Evolutionary conservation across 768 basidiomycete species (phyloP), one percentile per base, ranked within the genome.

Genomic region (Grammothele lineata): DNA sequence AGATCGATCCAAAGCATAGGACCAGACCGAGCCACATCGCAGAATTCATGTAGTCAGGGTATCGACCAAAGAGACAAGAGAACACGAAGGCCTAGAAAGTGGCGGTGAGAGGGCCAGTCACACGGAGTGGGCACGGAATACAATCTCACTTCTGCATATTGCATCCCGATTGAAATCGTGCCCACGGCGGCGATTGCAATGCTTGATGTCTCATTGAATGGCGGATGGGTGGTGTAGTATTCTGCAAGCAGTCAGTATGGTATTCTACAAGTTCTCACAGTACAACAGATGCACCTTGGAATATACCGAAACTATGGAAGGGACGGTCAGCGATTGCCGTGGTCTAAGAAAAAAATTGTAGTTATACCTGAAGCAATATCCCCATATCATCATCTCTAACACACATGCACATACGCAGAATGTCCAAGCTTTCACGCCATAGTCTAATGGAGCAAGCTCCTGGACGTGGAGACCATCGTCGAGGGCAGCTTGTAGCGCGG

Each of bases 291-390:
- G 1, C 43, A 54, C 57, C 54, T 56, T 58, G 57, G 37, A 58
- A 58, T 30, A 58, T 58, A 43, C 57, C 57, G 21, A 51, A 58
- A 49, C 57, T 58, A 36, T n/a, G n/a, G n/a, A n/a, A n/a, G n/a
- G n/a, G n/a, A n/a, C n/a, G n/a, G n/a, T n/a, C n/a, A n/a, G n/a
- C n/a, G n/a, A n/a, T n/a, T n/a, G n/a, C n/a, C n/a, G n/a, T n/a
- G n/a, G n/a, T n/a, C n/a, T n/a, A n/a, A n/a, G n/a, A n/a, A n/a
- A n/a, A n/a, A n/a, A n/a, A n/a, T n/a, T n/a, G n/a, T n/a, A n/a
- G n/a, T n/a, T n/a, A n/a, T 40, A 62, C 57, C 56, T 56, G 39
- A 55, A 62, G 37, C 45, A 50, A 12, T 58, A 57, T 0, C 55
- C 58, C 58, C 57, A 62, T 5, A 58, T 48, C 40, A 56, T 34